Base-by-base conservation (phyloP, 1,284 basidiomycete genomes). In the Cutaneotrichosporon cyanovorans region DNA sequence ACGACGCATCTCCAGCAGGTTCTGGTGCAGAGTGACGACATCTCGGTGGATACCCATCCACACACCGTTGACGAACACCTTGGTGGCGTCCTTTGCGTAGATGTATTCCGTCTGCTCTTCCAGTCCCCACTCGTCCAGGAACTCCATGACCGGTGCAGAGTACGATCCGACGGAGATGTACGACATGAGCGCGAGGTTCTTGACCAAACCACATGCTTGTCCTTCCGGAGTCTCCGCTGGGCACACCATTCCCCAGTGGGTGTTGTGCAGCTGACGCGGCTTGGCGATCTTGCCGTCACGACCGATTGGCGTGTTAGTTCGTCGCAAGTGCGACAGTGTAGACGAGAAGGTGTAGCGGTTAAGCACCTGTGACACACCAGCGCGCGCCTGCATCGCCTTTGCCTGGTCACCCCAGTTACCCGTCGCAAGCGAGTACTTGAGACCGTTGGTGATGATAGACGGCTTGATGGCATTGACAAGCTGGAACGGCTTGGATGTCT, bases 11-110 rank as follows among this genome's bases (percentile, higher is more conserved):
- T 87, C 85, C 68, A 92, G 85, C 65, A 99, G 81, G 19, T 92
- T 96, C 65, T 85, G 85, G 55, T 97, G 88, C 44, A 99, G 77
- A 59, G 88, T 86, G 39, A 84, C 84, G 15, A 93, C 88, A 60
- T 97, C 87, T 50, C 91, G 86, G 73, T 97, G 92, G n/a, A 97
- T 89, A 57, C 95, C 95, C 80, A 96, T 90, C 95, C 95, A 98
- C 10, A 97, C 91, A 65, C 95, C 95, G 62, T 99, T 99, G 55
- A 99, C 89, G 71, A 99, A 98, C 32, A 99, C 89, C 73, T 98
- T 98, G 30, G 93, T 97, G 49, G 84, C 87, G 12, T 82, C 82
- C 16, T 83, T 77, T 15, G 87, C 87, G 63, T 86, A 82, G 0
- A 84, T 83, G 62, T 89, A 92, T 70, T 95, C 89, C 65, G 91